These are phyloP conservation scores for Kalmanozyma brasiliensis DNA, from an alignment of 1,284 basidiomycete genomes.

Conservation along the genomic window DNA sequence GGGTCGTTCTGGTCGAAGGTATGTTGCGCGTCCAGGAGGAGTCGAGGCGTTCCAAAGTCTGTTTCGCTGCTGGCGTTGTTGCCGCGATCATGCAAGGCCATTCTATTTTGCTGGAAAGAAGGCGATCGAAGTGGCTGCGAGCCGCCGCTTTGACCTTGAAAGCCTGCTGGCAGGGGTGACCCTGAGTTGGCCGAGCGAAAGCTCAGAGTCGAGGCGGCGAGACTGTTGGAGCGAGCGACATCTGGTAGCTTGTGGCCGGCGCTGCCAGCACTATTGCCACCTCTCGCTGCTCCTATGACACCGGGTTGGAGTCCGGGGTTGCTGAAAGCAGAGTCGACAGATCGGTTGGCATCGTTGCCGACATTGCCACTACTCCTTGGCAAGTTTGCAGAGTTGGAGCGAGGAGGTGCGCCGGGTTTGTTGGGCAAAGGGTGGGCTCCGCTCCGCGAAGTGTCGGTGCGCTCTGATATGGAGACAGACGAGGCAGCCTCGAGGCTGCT, in stretches of 20 bases:
- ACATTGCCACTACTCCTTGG: constrained; percentile 14
- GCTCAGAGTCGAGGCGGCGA: constrained; percentile 35
- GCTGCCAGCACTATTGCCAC: not conserved
- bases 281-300: constrained; percentile 25
- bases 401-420: constrained; percentile 28
- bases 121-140: constrained; percentile 22
- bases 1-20: constrained; percentile 19
- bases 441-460: constrained; percentile 15
- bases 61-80: constrained; percentile 23
- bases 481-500: constrained; percentile 3
- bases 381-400: constrained; percentile 33
- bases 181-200: constrained; percentile 41
- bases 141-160: constrained; percentile 8
- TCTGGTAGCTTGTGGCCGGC: constrained; percentile 15
- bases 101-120: constrained; percentile 14
- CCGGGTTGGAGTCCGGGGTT: constrained; percentile 17
- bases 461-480: constrained; percentile 10
- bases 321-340: constrained; percentile 27
- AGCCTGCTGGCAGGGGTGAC: constrained; percentile 21
- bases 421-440: constrained; percentile 41
- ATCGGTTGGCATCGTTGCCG: constrained; percentile 25
- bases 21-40: constrained; percentile 43
- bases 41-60: constrained; percentile 41
- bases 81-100: constrained; percentile 12
- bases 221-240: constrained; percentile 42